Evolutionary conservation across 768 basidiomycete species (phyloP).

Genomic region (Pleurotus giganteus): DNA sequence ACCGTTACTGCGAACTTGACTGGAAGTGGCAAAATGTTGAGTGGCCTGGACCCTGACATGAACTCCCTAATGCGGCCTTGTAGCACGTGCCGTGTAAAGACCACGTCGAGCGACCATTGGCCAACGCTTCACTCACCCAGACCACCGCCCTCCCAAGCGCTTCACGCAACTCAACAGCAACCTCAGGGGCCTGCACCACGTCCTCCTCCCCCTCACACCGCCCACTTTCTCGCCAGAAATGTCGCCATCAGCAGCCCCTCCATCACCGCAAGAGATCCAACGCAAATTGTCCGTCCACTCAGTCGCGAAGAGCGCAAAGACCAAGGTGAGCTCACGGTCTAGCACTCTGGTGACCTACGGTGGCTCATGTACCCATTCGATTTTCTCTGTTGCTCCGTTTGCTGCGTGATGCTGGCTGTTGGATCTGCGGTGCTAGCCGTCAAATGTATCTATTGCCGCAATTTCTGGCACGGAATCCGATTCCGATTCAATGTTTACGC

Average conservation of each 20-base stretch:
- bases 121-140: background rate
- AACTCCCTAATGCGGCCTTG: background rate
- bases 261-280: conserved; percentile 83
- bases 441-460: conserved; percentile 17
- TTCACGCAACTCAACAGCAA: background rate
- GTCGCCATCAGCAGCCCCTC: conserved; percentile 55
- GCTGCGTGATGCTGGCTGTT: conserved; percentile 1
- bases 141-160: no score
- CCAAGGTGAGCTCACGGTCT: conserved; percentile 35
- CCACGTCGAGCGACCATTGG: background rate
- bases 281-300: conserved; percentile 82
- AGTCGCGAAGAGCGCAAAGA: conserved; percentile 40
- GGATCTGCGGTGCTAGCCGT: conserved; percentile 17
- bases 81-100: background rate
- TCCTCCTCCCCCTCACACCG: background rate
- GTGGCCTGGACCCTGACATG: background rate
- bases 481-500: conserved; percentile 68
- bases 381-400: background rate
- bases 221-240: conserved; percentile 18
- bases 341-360: background rate
- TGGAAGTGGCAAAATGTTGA: background rate
- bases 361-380: background rate
- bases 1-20: no score
- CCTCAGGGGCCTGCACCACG: background rate
- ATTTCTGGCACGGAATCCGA: conserved; percentile 85